Base-by-base conservation (phyloP, 768 basidiomycete species). In the Tulasnella sp. region DNA sequence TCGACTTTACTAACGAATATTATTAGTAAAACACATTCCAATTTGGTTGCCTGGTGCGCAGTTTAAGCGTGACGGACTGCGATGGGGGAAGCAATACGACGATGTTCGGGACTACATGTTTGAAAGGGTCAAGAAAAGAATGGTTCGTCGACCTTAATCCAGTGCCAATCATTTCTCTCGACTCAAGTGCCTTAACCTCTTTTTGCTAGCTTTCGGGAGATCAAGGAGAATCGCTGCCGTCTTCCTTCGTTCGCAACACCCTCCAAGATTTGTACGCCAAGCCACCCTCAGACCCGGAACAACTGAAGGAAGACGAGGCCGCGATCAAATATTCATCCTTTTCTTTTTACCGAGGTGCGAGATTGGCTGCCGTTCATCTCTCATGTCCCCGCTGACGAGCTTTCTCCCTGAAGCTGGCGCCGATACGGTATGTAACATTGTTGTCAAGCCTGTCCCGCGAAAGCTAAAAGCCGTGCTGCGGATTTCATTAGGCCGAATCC, bases 11-110 rank as follows among this genome's bases (percentile, higher is more conserved):
- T 14, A 22, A 22, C 11, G 11, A 7, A 22, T 32, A 11, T 41
- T 19, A 22, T 42, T 26, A 19, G 16, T 42, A 42, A 71, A 39
- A 34, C 44, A 76, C 36, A 67, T 77, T 17, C 77, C 77, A 22
- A 65, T 71, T 7, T 77, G 77, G 77, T 70, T 77, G 32, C 77
- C 77, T 1, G 75, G 75, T 32, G 71, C 76, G 11, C 39, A 59
- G 37, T 76, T 76, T 52, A 72, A 76, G 62, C 66, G 67, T 1
- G 67, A 74, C 64, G 73, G 22, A 41, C 26, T 16, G 22, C 52
- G 52, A 22, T 59, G 52, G 52, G 26, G 9, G 32, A 32, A 59
- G 52, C 52, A 59, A 14, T 59, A 59, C 26, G 52, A 59, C 16
- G 32, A 22, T 0, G 52, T 59, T 16, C 26, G 52, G 32, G 52